Evolutionary conservation across 306 rosid species (phyloP).

Genomic region (Pachyrhizus erosus): DNA sequence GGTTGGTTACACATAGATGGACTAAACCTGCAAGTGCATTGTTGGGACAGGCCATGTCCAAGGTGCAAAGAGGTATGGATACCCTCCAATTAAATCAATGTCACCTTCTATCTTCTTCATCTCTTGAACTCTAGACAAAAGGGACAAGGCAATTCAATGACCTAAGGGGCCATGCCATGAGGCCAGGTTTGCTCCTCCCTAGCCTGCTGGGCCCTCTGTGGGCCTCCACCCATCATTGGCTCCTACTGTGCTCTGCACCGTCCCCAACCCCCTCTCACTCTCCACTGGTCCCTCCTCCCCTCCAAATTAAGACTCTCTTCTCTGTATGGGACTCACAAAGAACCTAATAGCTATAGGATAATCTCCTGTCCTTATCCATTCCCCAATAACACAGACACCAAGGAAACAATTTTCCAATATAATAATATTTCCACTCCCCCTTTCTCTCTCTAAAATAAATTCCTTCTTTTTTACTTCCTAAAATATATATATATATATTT

Average conservation of each 20-base stretch:
- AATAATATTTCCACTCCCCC: background rate
- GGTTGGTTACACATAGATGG: constrained; percentile 18
- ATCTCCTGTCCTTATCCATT: constrained; percentile 32
- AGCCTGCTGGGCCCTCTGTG: constrained; percentile 36
- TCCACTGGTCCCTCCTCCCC: constrained; percentile 41
- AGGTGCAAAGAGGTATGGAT: constrained; percentile 55
- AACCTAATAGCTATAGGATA: background rate
- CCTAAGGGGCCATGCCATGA: constrained; percentile 55
- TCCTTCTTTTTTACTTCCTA: too few relatives aligned
- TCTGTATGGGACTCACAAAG: constrained; percentile 5
- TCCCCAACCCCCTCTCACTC: constrained; percentile 25
- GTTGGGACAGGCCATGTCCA: constrained; percentile 59
- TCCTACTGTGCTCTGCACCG: constrained; percentile 50
- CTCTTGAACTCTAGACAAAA: constrained; percentile 44
- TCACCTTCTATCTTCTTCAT: constrained; percentile 46
- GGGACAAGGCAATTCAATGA: constrained; percentile 67
- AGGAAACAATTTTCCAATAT: background rate
- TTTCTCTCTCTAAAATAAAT: too few relatives aligned
- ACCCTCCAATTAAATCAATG: constrained; percentile 44
- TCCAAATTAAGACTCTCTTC: constrained; percentile 36
- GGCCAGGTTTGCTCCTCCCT: constrained; percentile 49
- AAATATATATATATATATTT: too few relatives aligned
- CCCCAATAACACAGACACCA: constrained; percentile 37
- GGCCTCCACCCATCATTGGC: constrained; percentile 38
- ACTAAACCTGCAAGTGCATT: constrained; percentile 25